phyloP scores from a whole-genome alignment of 2,329 filamentous ascomycete species.

The Elsinoe australis region DNA sequence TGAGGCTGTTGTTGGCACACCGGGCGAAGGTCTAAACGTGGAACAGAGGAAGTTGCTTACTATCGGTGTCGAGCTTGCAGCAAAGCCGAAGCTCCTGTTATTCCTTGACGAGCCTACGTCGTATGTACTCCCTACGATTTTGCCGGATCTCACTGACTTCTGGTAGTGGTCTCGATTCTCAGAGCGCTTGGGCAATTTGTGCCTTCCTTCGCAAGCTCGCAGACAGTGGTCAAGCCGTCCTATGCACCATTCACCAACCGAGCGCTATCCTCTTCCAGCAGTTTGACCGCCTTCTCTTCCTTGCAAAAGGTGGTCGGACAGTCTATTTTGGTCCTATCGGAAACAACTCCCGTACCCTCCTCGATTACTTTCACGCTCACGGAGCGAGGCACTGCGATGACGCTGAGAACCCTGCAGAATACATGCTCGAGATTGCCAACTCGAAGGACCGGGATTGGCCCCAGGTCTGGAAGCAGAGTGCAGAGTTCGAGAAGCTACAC shows the following conservation, averaged over 20 bases:
- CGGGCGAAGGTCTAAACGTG: conserved; percentile 53
- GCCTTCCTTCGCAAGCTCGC: conserved; percentile 70
- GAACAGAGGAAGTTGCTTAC: conserved; percentile 63
- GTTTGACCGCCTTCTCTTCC: conserved; percentile 73
- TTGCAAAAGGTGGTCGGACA: conserved; percentile 69
- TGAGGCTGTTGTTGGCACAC: conserved; percentile 57
- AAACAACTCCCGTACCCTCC: conserved; percentile 61
- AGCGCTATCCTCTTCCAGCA: conserved; percentile 80
- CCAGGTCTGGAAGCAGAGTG: conserved; percentile 33
- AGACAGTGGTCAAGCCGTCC: conserved; percentile 73
- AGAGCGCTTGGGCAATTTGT: conserved; percentile 68
- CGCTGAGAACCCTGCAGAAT: conserved; percentile 65
- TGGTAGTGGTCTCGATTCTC: conserved; percentile 63
- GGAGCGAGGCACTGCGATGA: conserved; percentile 50
- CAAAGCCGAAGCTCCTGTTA: conserved; percentile 63
- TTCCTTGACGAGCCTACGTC: conserved; percentile 76
- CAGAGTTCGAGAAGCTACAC: conserved; percentile 29
- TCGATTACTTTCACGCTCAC: conserved; percentile 49
- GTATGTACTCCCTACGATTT: too few relatives aligned
- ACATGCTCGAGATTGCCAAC: conserved; percentile 52
- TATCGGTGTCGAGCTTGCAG: conserved; percentile 53
- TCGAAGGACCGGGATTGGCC: conserved; percentile 37
- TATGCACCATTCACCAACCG: conserved; percentile 88
- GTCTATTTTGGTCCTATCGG: conserved; percentile 86
- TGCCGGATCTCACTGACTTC: too few relatives aligned